These are phyloP conservation scores for Leucosporidium yakuticum DNA, from an alignment of 768 basidiomycete genomes.

Conservation along the genomic window DNA sequence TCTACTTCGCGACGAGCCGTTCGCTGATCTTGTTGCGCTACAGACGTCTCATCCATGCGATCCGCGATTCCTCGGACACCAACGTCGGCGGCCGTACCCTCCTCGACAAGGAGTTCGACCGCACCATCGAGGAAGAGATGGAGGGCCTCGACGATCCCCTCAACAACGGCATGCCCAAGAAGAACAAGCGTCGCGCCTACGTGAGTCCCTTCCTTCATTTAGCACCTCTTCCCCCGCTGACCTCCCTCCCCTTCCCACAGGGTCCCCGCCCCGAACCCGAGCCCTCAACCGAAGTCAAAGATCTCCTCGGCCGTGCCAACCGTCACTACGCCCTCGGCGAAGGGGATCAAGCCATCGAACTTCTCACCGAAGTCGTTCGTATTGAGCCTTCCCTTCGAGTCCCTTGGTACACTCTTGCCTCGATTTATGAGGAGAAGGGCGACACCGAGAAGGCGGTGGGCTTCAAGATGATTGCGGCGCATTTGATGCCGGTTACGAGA, in stretches of 20 bases:
- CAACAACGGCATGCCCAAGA: conserved; percentile 6
- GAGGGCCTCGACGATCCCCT: conserved; percentile 53
- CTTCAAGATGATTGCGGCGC: conserved; percentile 81
- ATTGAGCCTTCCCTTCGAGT: conserved; percentile 78
- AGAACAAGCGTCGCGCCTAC: conserved; percentile 10
- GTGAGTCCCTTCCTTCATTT: not conserved
- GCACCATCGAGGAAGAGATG: conserved; percentile 60
- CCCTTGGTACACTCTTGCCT: conserved; percentile 83
- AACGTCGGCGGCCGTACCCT: conserved; percentile 45
- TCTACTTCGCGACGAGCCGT: not conserved
- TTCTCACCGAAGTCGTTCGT: conserved; percentile 86
- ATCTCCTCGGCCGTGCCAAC: conserved; percentile 75
- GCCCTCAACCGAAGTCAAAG: conserved; percentile 44
- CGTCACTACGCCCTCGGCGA: conserved; percentile 73
- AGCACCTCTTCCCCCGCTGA: not conserved
- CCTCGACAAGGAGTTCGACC: conserved; percentile 66
- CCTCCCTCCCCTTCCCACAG: not conserved
- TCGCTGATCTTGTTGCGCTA: not conserved
- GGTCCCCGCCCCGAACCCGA: conserved; percentile 35
- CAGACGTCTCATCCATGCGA: conserved; percentile 36
- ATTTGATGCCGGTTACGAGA: conserved; percentile 61
- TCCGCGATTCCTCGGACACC: conserved; percentile 40
- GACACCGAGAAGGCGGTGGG: conserved; percentile 69
- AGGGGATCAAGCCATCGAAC: conserved; percentile 61
- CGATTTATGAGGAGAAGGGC: conserved; percentile 68